A percentile compares a stretch with the other conserved stretches of the same genome.
phyloP scores from a whole-genome alignment of 2,329 filamentous ascomycete species.

The Fusarium pseudonygamai region DNA sequence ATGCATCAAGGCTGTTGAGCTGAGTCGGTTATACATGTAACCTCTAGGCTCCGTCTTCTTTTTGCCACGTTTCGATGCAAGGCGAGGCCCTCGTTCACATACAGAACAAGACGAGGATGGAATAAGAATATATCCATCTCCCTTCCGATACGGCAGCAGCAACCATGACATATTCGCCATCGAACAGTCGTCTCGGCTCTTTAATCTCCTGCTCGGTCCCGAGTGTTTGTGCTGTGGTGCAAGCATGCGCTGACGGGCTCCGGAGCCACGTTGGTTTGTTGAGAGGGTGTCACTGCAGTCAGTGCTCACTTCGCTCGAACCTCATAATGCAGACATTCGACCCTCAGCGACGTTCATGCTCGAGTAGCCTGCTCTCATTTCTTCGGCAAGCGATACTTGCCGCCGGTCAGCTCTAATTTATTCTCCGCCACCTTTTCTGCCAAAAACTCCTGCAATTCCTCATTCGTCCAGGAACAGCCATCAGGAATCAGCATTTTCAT shows the following conservation, averaged over 20 bases:
- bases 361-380: slow-evolving; percentile 52
- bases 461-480: slow-evolving; percentile 88
- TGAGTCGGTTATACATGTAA: not conserved
- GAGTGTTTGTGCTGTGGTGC: slow-evolving; percentile 13
- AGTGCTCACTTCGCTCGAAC: slow-evolving; percentile 18
- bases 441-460: slow-evolving; percentile 85
- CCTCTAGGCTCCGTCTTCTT: not conserved
- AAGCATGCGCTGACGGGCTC: slow-evolving; percentile 10
- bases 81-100: not conserved
- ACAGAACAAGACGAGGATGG: not conserved
- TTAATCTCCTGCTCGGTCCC: slow-evolving; percentile 1
- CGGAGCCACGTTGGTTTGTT: slow-evolving; percentile 5
- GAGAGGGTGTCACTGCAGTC: slow-evolving; percentile 26
- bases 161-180: not conserved
- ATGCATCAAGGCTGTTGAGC: not conserved
- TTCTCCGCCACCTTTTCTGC: slow-evolving; percentile 78
- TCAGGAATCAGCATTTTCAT: slow-evolving; percentile 90
- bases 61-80: not conserved
- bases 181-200: not conserved
- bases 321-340: slow-evolving; percentile 3
- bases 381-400: slow-evolving; percentile 74
- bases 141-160: not conserved
- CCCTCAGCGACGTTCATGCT: not conserved
- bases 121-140: not conserved
- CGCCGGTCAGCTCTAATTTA: slow-evolving; percentile 74